These are phyloP conservation scores for Komagataella mondaviorum DNA, from an alignment of 805 yeast genomes.

Conservation along the genomic window DNA sequence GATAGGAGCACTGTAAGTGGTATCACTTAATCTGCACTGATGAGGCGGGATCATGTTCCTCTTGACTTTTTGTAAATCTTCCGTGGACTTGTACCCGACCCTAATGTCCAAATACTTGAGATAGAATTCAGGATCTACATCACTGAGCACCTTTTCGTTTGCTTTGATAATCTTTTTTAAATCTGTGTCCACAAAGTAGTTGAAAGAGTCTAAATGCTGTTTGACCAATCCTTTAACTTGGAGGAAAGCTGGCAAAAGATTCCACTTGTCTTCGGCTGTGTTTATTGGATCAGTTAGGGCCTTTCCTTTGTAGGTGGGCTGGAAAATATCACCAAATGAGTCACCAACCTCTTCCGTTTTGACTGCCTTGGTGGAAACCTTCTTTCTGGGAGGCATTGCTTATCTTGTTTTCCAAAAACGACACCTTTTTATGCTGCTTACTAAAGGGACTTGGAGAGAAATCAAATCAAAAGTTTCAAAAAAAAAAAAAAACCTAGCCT, in stretches of 20 bases:
- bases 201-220: constrained; percentile 96
- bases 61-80: constrained; percentile 24
- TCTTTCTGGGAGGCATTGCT: not conserved
- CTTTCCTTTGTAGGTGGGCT: constrained; percentile 81
- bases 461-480: not conserved
- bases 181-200: constrained; percentile 89
- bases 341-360: constrained; percentile 24
- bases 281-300: constrained; percentile 73
- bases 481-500: too few species aligned
- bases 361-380: not conserved
- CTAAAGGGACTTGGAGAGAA: not conserved
- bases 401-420: not conserved
- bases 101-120: constrained; percentile 86
- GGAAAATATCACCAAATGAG: constrained; percentile 60
- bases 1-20: constrained; percentile 91
- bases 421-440: not conserved
- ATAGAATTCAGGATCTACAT: constrained; percentile 95
- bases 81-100: constrained; percentile 73
- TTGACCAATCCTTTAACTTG: constrained; percentile 94
- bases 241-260: constrained; percentile 85
- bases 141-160: constrained; percentile 77
- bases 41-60: constrained; percentile 54
- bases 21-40: constrained; percentile 87
- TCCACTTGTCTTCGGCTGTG: constrained; percentile 96
- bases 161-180: constrained; percentile 87